Evolutionary conservation across 495 filamentous ascomycete species (phyloP), one percentile per base, ranked within the genome.

Genomic region (Aspergillus ostianus): DNA sequence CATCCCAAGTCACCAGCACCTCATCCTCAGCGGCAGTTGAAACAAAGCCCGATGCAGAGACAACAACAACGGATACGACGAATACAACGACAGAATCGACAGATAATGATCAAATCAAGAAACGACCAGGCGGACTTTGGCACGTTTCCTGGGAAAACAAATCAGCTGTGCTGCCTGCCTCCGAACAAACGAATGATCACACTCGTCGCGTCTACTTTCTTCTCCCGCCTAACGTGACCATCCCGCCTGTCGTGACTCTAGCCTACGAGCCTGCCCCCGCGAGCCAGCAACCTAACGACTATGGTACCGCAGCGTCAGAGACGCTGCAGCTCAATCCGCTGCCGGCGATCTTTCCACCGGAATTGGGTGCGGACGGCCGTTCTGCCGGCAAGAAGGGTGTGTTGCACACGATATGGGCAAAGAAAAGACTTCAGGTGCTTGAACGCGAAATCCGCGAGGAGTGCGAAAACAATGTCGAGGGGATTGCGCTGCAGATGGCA

Each of bases 401-500:
- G 3, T 70, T 93, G 58, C 90, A 93, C 67, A 92, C 89, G 9
- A 85, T 89, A 55, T 95, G 90, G 88, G 91, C 85, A 21, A 89
- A 90, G 78, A 86, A 88, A 70, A 80, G 90, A 17, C 74, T 93
- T 21, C 84, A 82, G 21, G 85, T 87, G 23, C 73, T 92, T 17
- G 82, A 90, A n/a, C 75, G 79, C 29, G 90, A 95, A 73, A 91
- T 93, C 55, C 80, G 68, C 0, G 69, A 73, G 4, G 87, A 90
- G 67, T 82, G 84, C 62, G 72, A 71, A 62, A 79, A 73, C 26
- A 93, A 93, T 68, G 83, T 79, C 27, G 90, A 93, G 68, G 87
- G 90, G 30, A 82, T 95, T 21, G 90, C 87, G 4, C 73, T 93
- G 50, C 84, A 89, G 63, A 93, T 95, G 89, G 89, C 88, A 0